Evolutionary conservation across 2,329 filamentous ascomycete genomes (phyloP).

Genomic region (Dactylellina haptotyla): DNA sequence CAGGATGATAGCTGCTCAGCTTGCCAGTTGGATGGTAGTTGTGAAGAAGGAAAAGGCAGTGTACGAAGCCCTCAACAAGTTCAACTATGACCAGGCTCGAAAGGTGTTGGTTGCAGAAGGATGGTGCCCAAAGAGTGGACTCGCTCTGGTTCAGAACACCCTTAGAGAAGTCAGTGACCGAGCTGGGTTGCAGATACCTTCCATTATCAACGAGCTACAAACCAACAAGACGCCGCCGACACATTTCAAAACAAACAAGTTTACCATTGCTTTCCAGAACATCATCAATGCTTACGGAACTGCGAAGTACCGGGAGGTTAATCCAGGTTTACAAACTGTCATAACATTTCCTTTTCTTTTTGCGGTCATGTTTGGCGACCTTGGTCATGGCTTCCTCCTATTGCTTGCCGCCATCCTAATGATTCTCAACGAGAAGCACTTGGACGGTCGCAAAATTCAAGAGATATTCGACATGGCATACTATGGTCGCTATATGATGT

Average conservation of each 20-base stretch:
- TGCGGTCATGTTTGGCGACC: conserved; percentile 99
- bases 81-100: conserved; percentile 93
- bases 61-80: conserved; percentile 92
- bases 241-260: conserved; percentile 97
- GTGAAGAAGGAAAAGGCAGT: conserved; percentile 98
- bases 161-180: conserved; percentile 96
- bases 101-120: conserved; percentile 97
- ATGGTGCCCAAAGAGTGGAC: conserved; percentile 93
- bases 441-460: conserved; percentile 86
- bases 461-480: conserved; percentile 98
- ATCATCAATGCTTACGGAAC: conserved; percentile 99
- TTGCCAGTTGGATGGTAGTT: conserved; percentile 97
- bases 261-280: conserved; percentile 97
- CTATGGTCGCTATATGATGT: conserved; percentile 97
- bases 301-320: conserved; percentile 95
- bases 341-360: conserved; percentile 99
- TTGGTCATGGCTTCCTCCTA: conserved; percentile 93
- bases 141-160: conserved; percentile 88
- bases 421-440: conserved; percentile 94
- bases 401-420: conserved; percentile 82
- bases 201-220: conserved; percentile 96
- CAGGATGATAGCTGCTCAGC: conserved; percentile 87
- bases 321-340: conserved; percentile 92
- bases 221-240: conserved; percentile 98
- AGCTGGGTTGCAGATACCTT: conserved; percentile 94